Percentiles rank a stretch among this genome's conserved stretches.
phyloP scores from a whole-genome alignment of 345 rosid species.

The Hevea brasiliensis region DNA sequence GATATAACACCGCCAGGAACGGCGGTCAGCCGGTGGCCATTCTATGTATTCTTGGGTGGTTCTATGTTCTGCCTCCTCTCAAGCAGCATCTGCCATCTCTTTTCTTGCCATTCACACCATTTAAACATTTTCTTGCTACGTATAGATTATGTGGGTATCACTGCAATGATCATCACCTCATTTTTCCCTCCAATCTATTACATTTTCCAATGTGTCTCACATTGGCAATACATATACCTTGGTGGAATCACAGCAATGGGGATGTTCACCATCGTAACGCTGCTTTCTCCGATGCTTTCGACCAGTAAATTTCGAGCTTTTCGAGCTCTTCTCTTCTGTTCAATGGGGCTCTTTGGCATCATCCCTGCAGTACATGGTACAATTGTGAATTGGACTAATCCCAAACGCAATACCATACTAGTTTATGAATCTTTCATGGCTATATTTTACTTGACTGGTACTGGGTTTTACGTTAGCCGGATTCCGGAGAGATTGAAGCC shows the following conservation, averaged over 20 bases:
- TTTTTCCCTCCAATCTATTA: slow-evolving; percentile 88
- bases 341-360: slow-evolving; percentile 79
- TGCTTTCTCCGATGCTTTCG: slow-evolving; percentile 66
- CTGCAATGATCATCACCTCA: slow-evolving; percentile 88
- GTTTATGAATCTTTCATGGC: slow-evolving; percentile 77
- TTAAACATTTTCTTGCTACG: slow-evolving; percentile 57
- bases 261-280: slow-evolving; percentile 61
- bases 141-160: slow-evolving; percentile 71
- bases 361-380: slow-evolving; percentile 66
- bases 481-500: slow-evolving; percentile 82
- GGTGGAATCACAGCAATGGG: slow-evolving; percentile 76
- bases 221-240: slow-evolving; percentile 75
- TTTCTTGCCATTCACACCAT: slow-evolving; percentile 74
- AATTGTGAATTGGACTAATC: slow-evolving; percentile 73
- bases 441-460: slow-evolving; percentile 66
- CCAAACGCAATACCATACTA: slow-evolving; percentile 52
- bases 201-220: slow-evolving; percentile 76
- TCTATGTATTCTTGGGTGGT: slow-evolving; percentile 71
- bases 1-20: not conserved
- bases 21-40: slow-evolving; percentile 70
- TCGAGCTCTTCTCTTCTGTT: slow-evolving; percentile 63
- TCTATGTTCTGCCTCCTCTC: slow-evolving; percentile 85
- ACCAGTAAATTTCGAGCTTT: slow-evolving; percentile 55
- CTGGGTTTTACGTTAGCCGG: slow-evolving; percentile 64
- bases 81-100: slow-evolving; percentile 82